These are phyloP conservation scores for Mucor saturninus DNA, from an alignment of 371 early-diverging fungal species.

Conservation along the genomic window DNA sequence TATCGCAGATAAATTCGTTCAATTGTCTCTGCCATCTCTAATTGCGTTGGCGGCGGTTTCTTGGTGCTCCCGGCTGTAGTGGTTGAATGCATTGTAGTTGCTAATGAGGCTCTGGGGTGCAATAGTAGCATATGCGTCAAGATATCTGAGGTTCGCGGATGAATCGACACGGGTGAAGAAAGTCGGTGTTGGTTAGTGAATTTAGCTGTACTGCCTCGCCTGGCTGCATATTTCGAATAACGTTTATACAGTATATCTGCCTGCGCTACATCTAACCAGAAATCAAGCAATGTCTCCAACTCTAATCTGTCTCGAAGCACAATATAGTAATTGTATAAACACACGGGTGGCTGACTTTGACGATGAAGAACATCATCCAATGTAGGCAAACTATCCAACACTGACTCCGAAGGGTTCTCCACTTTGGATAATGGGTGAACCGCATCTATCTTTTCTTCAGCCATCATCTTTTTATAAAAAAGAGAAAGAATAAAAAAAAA, in stretches of 20 bases:
- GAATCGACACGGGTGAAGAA: neutral
- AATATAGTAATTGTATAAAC: slow-evolving; percentile 70
- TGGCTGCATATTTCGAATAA: slow-evolving; percentile 37
- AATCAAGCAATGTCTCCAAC: slow-evolving; percentile 62
- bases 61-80: slow-evolving; percentile 9
- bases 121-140: slow-evolving; percentile 21
- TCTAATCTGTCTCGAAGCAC: slow-evolving; percentile 62
- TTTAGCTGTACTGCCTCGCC: slow-evolving; percentile 1
- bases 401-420: neutral
- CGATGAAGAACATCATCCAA: slow-evolving; percentile 63
- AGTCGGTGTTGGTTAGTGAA: neutral
- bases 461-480: slow-evolving; percentile 2
- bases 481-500: slow-evolving; percentile 2
- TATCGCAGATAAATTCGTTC: slow-evolving; percentile 66
- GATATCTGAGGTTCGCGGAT: slow-evolving; percentile 8
- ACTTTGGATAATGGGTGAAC: slow-evolving; percentile 13
- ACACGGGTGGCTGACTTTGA: slow-evolving; percentile 68
- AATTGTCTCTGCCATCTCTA: slow-evolving; percentile 54
- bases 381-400: slow-evolving; percentile 45
- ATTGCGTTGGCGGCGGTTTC: slow-evolving; percentile 37
- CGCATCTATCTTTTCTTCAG: slow-evolving; percentile 4
- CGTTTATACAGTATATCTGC: slow-evolving; percentile 59
- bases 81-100: slow-evolving; percentile 19
- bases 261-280: slow-evolving; percentile 71
- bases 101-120: slow-evolving; percentile 24